Base-by-base conservation (phyloP, 1,284 basidiomycete species). In the Quambalaria eucalypti region DNA sequence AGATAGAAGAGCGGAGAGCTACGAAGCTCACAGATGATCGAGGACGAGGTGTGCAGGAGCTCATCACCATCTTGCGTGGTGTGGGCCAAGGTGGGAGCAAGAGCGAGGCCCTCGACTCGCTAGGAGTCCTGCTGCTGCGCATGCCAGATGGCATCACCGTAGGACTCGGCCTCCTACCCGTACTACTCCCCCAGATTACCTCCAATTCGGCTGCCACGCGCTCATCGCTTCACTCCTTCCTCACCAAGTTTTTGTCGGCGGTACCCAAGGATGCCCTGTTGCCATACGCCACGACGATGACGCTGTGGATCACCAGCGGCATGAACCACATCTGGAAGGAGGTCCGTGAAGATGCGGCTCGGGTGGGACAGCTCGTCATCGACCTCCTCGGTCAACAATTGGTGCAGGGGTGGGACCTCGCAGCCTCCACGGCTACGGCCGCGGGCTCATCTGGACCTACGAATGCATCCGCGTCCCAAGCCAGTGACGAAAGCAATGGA, bases 301-400 rank as follows among this genome's bases (percentile, higher is more conserved):
- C 48, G 21, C 46, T 54, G 10, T 48, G 36, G 33, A 30, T 36
- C 40, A 48, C 52, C 31, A 49, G 46, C 6, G 44, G 46, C 14
- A 28, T 54, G 52, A 50, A 46, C 23, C 52, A 54, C 47, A 54
- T 54, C 16, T 54, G 26, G 48, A 46, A 46, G 19, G 52, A 54
- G 29, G 39, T 54, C 19, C 52, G 52, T n/a, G 19, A 50, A 26
- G 52, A 54, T 33, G 52, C 48, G 33, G 52, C 48, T 25, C 21
- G 46, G 30, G n/a, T 54, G 12, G 28, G 31, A 26, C 28, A 54
- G 14, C 16, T 51, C 10, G 29, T 48, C 12, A 21, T 28, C 9
- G 33, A 38, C 2, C 23, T 48, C 16, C n/a, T 51, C 2, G 48
- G 49, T n/a, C 25, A 31, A 10, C 9, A 48, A 19, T n/a, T 54